Base-by-base conservation (phyloP, 2,329 filamentous ascomycete species). In the Allantophomopsis cytisporea region DNA sequence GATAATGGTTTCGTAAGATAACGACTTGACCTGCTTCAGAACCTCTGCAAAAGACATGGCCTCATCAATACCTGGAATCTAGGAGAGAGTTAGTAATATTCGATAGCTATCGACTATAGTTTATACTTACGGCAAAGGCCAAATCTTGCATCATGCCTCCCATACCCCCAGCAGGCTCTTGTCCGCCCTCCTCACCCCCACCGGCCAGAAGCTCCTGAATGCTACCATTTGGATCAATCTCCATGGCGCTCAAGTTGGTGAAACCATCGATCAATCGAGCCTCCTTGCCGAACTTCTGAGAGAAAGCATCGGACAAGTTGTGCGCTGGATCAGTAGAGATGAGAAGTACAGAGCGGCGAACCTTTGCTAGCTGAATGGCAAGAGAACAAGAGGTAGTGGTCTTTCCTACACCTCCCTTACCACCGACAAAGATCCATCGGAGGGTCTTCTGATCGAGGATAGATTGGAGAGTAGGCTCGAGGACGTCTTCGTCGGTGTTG, bases 21-120 rank as follows among this genome's bases (percentile, higher is more conserved):
- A 83, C 32, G 86, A 94, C 66, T 96, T 96, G 66, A 98, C 91
- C 64, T 98, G 91, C 65, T 98, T 98, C 55, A 98, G 74, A 47
- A 98, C 91, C 67, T 98, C 91, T 59, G 91, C 91, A 58, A 98
- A 98, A 41, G 88, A 95, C 91, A 98, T 98, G 60, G 91, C 91
- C 64, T 98, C 91, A 59, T 98, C 91, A 46, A 98, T 94, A 64
- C 91, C 91, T 14, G 91, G 91, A 46, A 98, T 98, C 85, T 94
- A 51, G 11, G n/a, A n/a, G n/a, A 14, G 4, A 14, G 20, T 36
- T 13, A 36, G 10, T 28, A 8, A 12, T 12, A 6, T 28, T 5
- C 23, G 10, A 28, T 10, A 8, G 8, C 11, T 28, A 28, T 28
- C 5, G 3, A 12, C 3, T 28, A 28, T 6, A 28, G 23, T 8